Percentiles rank a stretch among this genome's conserved stretches.
Evolutionary conservation across 2,329 filamentous ascomycete genomes (phyloP).

Genomic region (Fusarium sp.): DNA sequence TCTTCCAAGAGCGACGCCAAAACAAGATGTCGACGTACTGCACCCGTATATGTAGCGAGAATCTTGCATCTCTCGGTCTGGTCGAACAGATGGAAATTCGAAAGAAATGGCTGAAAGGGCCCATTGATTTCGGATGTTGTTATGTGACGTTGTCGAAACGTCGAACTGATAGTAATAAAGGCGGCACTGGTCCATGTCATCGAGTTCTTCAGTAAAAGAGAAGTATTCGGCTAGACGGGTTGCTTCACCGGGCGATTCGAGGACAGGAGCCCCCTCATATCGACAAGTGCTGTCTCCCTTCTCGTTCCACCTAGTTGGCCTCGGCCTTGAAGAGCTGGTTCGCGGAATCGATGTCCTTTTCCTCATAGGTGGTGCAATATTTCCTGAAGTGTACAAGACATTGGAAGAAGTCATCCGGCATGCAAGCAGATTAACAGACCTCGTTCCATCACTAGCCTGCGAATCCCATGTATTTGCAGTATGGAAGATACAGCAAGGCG

Average conservation of each 20-base stretch:
- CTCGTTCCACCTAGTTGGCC: neutral
- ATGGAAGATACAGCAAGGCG: slow-evolving; percentile 76
- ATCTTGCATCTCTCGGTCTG: slow-evolving; percentile 64
- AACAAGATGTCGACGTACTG: slow-evolving; percentile 66
- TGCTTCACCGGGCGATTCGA: neutral
- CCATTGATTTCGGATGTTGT: slow-evolving; percentile 69
- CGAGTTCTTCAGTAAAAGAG: slow-evolving; percentile 50
- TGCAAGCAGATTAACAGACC: slow-evolving; percentile 69
- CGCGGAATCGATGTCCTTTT: accelerated
- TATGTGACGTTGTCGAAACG: slow-evolving; percentile 45
- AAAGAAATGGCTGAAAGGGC: slow-evolving; percentile 73
- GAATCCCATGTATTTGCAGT: slow-evolving; percentile 77
- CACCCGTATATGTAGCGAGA: slow-evolving; percentile 76
- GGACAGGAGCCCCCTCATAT: neutral
- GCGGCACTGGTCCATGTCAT: slow-evolving; percentile 72
- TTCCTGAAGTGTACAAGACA: slow-evolving; percentile 72
- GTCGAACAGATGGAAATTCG: slow-evolving; percentile 72
- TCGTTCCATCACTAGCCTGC: accelerated
- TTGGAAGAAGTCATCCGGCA: slow-evolving; percentile 75
- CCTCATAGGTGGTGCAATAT: slow-evolving; percentile 55
- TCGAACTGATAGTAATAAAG: slow-evolving; percentile 76
- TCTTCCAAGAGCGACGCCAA: slow-evolving; percentile 69
- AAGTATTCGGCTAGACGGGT: accelerated
- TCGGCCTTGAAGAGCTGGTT: too few species aligned
- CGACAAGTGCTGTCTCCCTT: neutral